Base-by-base conservation (phyloP, 306 rosid species). In the Herpetospermum pedunculosum region DNA sequence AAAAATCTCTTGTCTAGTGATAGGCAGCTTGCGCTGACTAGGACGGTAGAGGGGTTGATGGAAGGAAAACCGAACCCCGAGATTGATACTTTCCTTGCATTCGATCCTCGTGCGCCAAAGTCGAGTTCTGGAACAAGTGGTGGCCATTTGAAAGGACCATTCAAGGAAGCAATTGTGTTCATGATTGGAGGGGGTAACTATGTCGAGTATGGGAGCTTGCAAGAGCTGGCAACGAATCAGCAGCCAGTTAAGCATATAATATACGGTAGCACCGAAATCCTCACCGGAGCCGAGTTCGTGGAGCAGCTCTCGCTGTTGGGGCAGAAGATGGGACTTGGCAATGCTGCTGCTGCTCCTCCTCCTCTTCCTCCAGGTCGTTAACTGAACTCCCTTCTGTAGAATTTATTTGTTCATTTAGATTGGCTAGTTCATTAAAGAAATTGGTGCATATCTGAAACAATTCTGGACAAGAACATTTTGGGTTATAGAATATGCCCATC, bases 151-250 rank as follows among this genome's bases (percentile, higher is more conserved):
- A 94, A 88, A 84, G 98, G 98, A 48, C 96, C 97, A 46, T 94
- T 94, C 63, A 94, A 94, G 79, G 97, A 94, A 80, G 96, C 98
- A 30, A 91, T 94, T 43, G 98, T 88, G 5, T 91, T 94, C 90
- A 87, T 94, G 98, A 84, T 94, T 76, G 98, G 98, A 57, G 98
- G 97, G 47, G 98, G 98, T 68, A 94, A 94, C 79, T 94, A 88
- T 50, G 90, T 94, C 48, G 98, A 94, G 80, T 94, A 88, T 11
- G 90, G 97, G 57, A 91, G 98, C 85, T 85, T 91, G 81, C 96
- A 88, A 73, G 97, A 94, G 77, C 88, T 94, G 54, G 88, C 83
- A 7, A 92, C 79, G 52, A 86, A 79, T 55, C 96, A 89, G 83
- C 97, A 88, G 77, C 97, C 99, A 67, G 75, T 80, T 58, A 94